Conservation (phyloP, 176 grass and related monocot species). For the Zizania latifolia region DNA sequence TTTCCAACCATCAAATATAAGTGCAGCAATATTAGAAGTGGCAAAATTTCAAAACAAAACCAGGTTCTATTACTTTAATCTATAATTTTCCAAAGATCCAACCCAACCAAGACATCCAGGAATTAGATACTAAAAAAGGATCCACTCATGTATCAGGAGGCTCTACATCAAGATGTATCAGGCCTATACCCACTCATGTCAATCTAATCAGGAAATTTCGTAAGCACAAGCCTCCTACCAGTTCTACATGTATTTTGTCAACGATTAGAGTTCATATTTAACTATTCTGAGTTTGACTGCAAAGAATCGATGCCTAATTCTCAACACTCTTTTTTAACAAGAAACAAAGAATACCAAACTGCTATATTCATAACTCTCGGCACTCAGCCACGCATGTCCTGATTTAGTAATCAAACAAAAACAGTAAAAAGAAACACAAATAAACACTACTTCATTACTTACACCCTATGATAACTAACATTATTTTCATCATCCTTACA, state of each 20-base stretch:
- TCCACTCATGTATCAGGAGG: no score
- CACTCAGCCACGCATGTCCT: neutral
- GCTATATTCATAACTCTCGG: neutral
- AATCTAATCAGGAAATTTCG: neutral
- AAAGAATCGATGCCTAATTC: neutral
- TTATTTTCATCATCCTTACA: neutral
- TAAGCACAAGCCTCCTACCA: neutral
- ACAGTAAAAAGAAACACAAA: neutral
- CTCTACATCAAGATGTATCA: no score
- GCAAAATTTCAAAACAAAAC: neutral
- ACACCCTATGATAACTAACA: neutral
- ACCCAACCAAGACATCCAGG: neutral
- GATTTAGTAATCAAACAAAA: neutral
- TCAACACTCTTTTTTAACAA: no score
- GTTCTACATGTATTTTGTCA: neutral
- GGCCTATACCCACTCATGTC: no score
- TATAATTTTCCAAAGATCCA: neutral
- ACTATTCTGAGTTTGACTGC: neutral
- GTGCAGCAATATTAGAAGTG: neutral
- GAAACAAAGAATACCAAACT: neutral
- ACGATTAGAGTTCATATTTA: neutral
- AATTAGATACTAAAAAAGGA: neutral
- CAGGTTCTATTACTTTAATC: neutral
- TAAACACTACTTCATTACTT: neutral
- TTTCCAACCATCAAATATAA: neutral